Evolutionary conservation across 441 rosid species (phyloP), one percentile per base, ranked within the genome.

Genomic region (Lepidium campestre): DNA sequence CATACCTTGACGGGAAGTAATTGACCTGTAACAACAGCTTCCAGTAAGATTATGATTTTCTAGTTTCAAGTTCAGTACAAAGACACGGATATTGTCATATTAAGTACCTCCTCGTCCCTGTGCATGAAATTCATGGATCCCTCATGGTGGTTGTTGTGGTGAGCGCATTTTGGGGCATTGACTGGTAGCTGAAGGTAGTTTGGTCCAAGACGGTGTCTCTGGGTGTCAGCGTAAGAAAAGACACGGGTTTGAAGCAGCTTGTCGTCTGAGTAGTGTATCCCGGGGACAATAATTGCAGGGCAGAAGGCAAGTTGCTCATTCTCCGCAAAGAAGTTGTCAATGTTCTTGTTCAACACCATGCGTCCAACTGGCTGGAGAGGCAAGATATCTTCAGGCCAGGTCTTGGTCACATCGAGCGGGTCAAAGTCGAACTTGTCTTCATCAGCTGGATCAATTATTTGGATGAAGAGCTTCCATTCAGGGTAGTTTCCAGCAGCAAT

Each of bases 141-240:
- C 0, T 93, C 98, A 40, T 89, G 83, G 74, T 93, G 99, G 62
- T 89, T 93, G 86, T 93, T 91, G 84, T 87, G 97, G 74, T 91
- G 93, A 76, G 89, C 78, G 36, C 91, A 89, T 68, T 93, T 93
- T 23, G 99, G 99, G 15, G 99, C 95, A 79, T 93, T 93, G 18
- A 72, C 92, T 55, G 97, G 99, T 22, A 91, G 86, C 78, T 85
- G 93, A 55, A 93, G 88, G 75, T 93, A 93, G 80, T 93, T 93
- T 5, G 99, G 99, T 61, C 99, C 99, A 42, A 93, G 99, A 27
- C 99, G 92, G 75, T 93, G 93, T 82, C 98, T 87, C 76, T 93
- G 97, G 3, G 99, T 91, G 63, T 93, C 99, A 2, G 90, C 45
- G 47, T 93, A 93, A 15, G 99, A 82, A 81, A 93, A 93, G 66